Percentiles rank a stretch among this genome's conserved stretches.
Evolutionary conservation across 768 basidiomycete genomes (phyloP).

Genomic region (Melanogaster broomeanus): DNA sequence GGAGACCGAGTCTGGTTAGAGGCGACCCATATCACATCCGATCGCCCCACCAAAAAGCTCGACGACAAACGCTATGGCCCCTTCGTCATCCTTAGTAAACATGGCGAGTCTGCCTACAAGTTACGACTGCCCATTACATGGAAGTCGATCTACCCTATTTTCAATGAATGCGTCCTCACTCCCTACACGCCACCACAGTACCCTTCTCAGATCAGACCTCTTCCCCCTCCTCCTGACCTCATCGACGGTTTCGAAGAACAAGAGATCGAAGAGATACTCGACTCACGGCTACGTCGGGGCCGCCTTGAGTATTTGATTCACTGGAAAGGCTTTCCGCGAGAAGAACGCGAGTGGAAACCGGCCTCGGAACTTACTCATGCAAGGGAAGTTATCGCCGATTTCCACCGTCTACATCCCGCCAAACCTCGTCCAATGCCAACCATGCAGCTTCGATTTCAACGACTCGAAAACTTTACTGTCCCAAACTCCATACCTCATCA

Average conservation of each 20-base stretch:
- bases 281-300: slow-evolving; percentile 6
- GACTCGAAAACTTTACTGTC: too few relatives aligned
- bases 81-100: slow-evolving; percentile 22
- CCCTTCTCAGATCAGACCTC: too few relatives aligned
- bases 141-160: slow-evolving; percentile 28
- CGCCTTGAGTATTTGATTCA: slow-evolving; percentile 25
- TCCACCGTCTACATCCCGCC: slow-evolving; percentile 9
- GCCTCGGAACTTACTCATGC: too few relatives aligned
- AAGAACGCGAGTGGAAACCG: too few relatives aligned
- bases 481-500: too few relatives aligned
- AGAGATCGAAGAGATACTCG: slow-evolving; percentile 24
- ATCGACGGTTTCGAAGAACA: too few relatives aligned
- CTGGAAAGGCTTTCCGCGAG: too few relatives aligned
- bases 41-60: slow-evolving; percentile 29
- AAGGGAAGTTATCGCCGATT: background rate
- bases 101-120: slow-evolving; percentile 20
- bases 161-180: too few relatives aligned
- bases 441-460: too few relatives aligned
- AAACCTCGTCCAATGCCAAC: background rate
- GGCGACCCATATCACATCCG: slow-evolving; percentile 19
- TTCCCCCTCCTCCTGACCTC: too few relatives aligned
- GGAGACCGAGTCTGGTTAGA: slow-evolving; percentile 32
- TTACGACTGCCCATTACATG: slow-evolving; percentile 24
- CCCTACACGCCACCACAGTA: too few relatives aligned
- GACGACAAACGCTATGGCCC: too few relatives aligned